Evolutionary conservation across 2,329 filamentous ascomycete genomes (phyloP).

Genomic region (Macrophomina phaseolina): DNA sequence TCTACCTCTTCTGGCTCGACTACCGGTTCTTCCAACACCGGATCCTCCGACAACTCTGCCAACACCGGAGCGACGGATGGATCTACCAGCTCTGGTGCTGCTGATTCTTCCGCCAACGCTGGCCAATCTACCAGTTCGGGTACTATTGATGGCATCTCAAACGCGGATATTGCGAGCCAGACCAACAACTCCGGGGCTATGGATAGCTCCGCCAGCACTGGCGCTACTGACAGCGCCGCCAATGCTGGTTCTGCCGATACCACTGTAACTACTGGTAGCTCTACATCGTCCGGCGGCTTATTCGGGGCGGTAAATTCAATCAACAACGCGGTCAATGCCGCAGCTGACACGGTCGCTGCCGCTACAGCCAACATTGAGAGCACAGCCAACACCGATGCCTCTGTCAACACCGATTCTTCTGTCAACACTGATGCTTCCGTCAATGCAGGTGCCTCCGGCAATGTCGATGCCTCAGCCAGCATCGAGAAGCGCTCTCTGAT

Average conservation of each 20-base stretch:
- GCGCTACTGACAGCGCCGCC: background rate
- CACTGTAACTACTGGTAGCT: background rate
- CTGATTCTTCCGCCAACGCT: background rate
- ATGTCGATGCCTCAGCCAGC: background rate
- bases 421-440: background rate
- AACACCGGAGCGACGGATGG: background rate
- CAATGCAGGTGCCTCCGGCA: background rate
- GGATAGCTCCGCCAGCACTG: background rate
- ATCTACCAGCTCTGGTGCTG: background rate
- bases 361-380: background rate
- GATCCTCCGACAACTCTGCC: background rate
- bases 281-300: background rate
- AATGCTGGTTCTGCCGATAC: background rate
- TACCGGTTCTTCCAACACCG: background rate
- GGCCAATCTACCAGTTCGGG: background rate
- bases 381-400: background rate
- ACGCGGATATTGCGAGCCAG: too few relatives aligned
- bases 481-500: background rate
- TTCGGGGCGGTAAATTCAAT: background rate
- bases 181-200: background rate
- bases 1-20: background rate
- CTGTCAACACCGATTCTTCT: background rate
- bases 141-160: background rate
- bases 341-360: background rate
- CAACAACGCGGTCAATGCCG: background rate